Conservation (phyloP, 1,284 basidiomycete species). For the Limonomyces culmigenus region DNA sequence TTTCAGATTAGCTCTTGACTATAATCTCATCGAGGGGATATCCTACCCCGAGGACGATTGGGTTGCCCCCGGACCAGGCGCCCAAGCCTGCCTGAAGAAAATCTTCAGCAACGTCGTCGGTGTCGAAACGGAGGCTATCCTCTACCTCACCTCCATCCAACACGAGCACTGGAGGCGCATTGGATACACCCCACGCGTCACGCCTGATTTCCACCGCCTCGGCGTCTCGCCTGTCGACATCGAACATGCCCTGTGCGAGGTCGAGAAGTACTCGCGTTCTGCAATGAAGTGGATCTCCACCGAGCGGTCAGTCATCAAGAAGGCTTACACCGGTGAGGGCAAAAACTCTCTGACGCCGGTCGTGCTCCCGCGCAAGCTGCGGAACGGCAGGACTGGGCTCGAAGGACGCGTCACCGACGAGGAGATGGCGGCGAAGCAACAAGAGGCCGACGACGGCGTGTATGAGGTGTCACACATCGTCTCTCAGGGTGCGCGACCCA, state of each 20-base stretch:
- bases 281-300: constrained; percentile 14
- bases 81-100: constrained; percentile 19
- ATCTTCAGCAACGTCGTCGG: constrained; percentile 20
- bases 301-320: constrained; percentile 10
- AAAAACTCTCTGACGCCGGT: constrained; percentile 8
- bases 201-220: constrained; percentile 1
- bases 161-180: constrained; percentile 19
- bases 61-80: constrained; percentile 23
- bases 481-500: constrained; percentile 9
- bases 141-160: constrained; percentile 19
- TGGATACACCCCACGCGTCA: constrained; percentile 11
- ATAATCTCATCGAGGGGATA: too few species aligned
- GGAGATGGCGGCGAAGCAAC: neutral
- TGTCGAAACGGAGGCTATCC: constrained; percentile 18
- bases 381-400: too few species aligned
- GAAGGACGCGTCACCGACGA: neutral
- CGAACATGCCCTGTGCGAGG: constrained; percentile 28
- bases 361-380: too few species aligned
- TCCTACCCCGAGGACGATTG: constrained; percentile 23
- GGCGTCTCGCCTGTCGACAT: constrained; percentile 21
- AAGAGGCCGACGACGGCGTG: constrained; percentile 1
- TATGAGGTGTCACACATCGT: constrained; percentile 21
- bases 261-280: constrained; percentile 23
- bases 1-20: too few species aligned
- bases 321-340: constrained; percentile 7